These are phyloP conservation scores for Dorcoceras hygrometricum DNA, from an alignment of 257 asterid genomes.

Conservation along the genomic window DNA sequence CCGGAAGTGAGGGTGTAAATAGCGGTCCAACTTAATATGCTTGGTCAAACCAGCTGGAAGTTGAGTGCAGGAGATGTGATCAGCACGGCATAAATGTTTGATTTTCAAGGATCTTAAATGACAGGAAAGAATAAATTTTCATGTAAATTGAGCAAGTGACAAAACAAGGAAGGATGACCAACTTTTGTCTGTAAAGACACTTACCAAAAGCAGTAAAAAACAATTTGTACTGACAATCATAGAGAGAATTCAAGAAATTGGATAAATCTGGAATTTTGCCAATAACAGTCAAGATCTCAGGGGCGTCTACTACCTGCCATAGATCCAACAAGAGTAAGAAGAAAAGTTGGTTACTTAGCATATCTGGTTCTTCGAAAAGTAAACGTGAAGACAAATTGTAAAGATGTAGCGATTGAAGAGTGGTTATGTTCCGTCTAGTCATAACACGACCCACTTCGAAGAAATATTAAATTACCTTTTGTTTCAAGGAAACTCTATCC, in stretches of 20 bases:
- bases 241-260: constrained; percentile 71
- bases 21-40: constrained; percentile 69
- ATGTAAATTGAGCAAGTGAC: background rate
- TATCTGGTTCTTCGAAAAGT: background rate
- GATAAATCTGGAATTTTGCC: constrained; percentile 74
- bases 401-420: background rate
- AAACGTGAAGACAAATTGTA: background rate
- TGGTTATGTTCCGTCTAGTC: background rate
- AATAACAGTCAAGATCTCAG: constrained; percentile 83
- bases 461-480: constrained; percentile 52
- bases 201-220: constrained; percentile 85
- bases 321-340: constrained; percentile 24
- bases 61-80: constrained; percentile 4
- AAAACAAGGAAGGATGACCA: constrained; percentile 11
- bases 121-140: background rate
- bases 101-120: background rate
- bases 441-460: background rate
- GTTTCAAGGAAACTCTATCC: constrained; percentile 87
- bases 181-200: constrained; percentile 18
- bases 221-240: constrained; percentile 78
- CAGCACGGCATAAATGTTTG: constrained; percentile 5
- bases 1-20: constrained; percentile 70
- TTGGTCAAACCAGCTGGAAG: constrained; percentile 71
- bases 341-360: constrained; percentile 5
- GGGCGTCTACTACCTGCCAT: constrained; percentile 92